Conservation (phyloP, 2,329 filamentous ascomycete species). For the Colletotrichum zoysiae region DNA sequence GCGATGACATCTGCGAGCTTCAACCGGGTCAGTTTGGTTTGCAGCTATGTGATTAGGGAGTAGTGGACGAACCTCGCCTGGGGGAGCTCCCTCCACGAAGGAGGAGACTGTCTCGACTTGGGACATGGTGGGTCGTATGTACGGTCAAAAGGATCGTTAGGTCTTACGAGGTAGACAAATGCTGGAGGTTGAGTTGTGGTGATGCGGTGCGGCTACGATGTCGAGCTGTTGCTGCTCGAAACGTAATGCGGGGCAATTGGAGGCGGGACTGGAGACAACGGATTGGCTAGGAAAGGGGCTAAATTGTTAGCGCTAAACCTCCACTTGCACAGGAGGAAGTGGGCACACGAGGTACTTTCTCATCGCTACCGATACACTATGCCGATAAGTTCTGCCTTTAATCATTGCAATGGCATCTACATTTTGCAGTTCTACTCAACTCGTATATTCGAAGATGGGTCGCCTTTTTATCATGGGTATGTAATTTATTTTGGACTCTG, state of each 20-base stretch:
- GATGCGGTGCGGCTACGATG: constrained; percentile 22
- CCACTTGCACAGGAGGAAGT: constrained; percentile 1
- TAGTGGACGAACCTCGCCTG: constrained; percentile 82
- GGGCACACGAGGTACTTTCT: neutral
- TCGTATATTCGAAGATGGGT: neutral
- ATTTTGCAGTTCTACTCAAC: neutral
- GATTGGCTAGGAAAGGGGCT: constrained; percentile 37
- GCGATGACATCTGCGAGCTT: constrained; percentile 90
- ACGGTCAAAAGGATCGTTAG: neutral
- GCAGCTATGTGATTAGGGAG: constrained; percentile 25
- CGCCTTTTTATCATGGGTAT: constrained; percentile 22
- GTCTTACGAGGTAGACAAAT: neutral
- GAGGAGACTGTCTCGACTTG: constrained; percentile 76
- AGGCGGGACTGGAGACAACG: constrained; percentile 27
- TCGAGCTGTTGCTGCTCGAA: constrained; percentile 31
- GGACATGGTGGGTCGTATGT: constrained; percentile 46
- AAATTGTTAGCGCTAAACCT: constrained; percentile 38
- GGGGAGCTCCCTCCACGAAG: constrained; percentile 94
- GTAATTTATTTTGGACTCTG: constrained; percentile 3
- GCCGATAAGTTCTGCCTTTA: neutral
- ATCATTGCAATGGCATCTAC: neutral
- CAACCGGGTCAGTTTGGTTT: constrained; percentile 43
- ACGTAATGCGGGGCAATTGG: constrained; percentile 41
- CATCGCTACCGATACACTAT: constrained; percentile 2
- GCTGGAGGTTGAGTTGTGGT: constrained; percentile 11